A percentile compares a stretch with the other conserved stretches of the same genome.
These are phyloP conservation scores for Phoenix roebelenii DNA, from an alignment of 176 grass and related monocot genomes.

Conservation along the genomic window DNA sequence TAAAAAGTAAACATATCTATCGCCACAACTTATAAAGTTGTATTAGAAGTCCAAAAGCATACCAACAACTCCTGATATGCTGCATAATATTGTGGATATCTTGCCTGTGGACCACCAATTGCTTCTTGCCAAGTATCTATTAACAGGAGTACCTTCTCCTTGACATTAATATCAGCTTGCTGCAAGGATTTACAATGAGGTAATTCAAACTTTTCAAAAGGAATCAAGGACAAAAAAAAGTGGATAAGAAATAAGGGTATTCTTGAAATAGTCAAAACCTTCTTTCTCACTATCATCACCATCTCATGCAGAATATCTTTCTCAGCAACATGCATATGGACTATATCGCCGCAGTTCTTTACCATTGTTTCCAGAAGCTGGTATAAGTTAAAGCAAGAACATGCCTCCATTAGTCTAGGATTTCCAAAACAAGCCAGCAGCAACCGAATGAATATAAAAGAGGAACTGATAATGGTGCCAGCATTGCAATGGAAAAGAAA, in stretches of 20 bases:
- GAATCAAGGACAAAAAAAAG: conserved; percentile 8
- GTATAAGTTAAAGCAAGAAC: conserved; percentile 4
- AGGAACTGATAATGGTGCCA: no score
- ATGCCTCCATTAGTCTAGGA: no score
- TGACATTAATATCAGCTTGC: conserved; percentile 73
- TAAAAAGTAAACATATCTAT: no score
- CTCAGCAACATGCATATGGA: conserved; percentile 99
- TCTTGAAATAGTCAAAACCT: conserved; percentile 35
- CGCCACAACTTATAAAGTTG: no score
- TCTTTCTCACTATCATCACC: conserved; percentile 97
- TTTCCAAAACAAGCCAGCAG: no score
- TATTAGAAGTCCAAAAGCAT: conserved; percentile 13
- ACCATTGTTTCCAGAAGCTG: conserved; percentile 86
- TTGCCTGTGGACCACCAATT: conserved; percentile 79
- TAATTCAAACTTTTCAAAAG: conserved; percentile 11
- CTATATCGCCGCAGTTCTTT: conserved; percentile 94
- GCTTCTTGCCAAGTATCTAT: conserved; percentile 99
- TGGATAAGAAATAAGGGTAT: conserved; percentile 1
- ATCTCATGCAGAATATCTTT: conserved; percentile 89
- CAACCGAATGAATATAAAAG: no score
- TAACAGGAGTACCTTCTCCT: conserved; percentile 82
- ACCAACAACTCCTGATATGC: conserved; percentile 91
- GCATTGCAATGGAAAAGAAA: no score
- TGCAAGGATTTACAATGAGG: conserved; percentile 22
- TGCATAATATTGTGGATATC: conserved; percentile 96